Evolutionary conservation across 495 filamentous ascomycete species (phyloP), one percentile per base, ranked within the genome.

Genomic region (Cryomyces minteri): DNA sequence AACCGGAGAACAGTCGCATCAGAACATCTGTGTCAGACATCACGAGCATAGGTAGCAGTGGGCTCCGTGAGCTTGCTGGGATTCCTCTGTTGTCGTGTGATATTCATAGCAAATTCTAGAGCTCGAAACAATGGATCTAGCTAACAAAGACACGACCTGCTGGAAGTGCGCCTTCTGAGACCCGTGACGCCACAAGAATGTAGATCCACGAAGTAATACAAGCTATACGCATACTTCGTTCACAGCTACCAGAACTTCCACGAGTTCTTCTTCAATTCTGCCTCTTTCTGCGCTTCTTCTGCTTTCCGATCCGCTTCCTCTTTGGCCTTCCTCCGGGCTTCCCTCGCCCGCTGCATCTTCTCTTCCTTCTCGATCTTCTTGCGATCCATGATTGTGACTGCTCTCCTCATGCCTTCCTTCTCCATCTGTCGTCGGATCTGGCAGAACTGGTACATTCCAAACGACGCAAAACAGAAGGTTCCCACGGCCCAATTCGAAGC

Each of bases 401-500:
- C 80, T 47, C 83, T 64, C 52, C 82, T 77, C 73, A 96, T 81
- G 41, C 83, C 79, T 44, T 74, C 73, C 55, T 74, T 69, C 62
- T 94, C 88, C 48, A 75, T 65, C 34, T 69, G 59, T 48, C 88
- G 73, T 36, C 67, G 70, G 46, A 71, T 72, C 53, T 83, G 77
- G 63, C 87, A 98, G 50, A 77, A 83, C 63, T 94, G 84, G 59
- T 86, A 84, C 43, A 76, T 74, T 41, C 66, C 65, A 14, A 82
- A 58, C 4, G 81, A 77, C 9, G 63, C 68, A 39, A 78, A 52
- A 8, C 72, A 66, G 52, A 87, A 90, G 8, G 72, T 63, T n/a
- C 77, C 80, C 9, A 85, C 82, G 1, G 85, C 85, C 82, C 83
- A 94, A 57, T 88, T 88, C 31, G 75, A 79, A 5, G 82, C 79